Percentiles rank a stretch among this genome's conserved stretches.
These are phyloP conservation scores for Trypanosoma grayi DNA, from an alignment of 208 protist species.

Conservation along the genomic window DNA sequence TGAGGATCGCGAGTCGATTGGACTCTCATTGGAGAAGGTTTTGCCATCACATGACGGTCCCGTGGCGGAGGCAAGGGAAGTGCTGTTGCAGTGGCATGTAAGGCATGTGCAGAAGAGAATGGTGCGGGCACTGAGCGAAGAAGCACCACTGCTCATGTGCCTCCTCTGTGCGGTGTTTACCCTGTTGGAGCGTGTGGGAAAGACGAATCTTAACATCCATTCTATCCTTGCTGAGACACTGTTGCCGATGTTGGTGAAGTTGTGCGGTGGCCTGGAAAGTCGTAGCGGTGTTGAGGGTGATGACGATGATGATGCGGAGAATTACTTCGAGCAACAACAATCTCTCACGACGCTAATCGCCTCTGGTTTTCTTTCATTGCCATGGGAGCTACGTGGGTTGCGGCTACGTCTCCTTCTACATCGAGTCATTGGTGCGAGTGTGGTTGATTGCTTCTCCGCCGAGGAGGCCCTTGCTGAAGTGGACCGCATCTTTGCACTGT, in stretches of 20 bases:
- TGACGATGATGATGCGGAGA: background rate
- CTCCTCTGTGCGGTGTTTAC: slow-evolving; percentile 19
- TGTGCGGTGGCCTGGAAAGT: slow-evolving; percentile 5
- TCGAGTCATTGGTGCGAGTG: background rate
- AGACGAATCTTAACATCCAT: slow-evolving; percentile 18
- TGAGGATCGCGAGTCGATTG: slow-evolving; percentile 3
- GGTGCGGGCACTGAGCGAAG: slow-evolving; percentile 13
- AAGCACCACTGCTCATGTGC: slow-evolving; percentile 20
- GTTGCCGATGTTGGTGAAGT: slow-evolving; percentile 11
- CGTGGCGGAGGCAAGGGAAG: background rate
- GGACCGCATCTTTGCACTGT: slow-evolving; percentile 2
- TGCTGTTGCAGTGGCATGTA: slow-evolving; percentile 15
- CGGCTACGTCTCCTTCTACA: slow-evolving; percentile 14
- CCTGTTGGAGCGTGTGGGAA: slow-evolving; percentile 19
- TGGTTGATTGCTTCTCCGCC: slow-evolving; percentile 14
- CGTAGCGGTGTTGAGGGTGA: background rate
- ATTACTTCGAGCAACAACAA: slow-evolving; percentile 23
- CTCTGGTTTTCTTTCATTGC: slow-evolving; percentile 24
- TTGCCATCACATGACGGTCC: background rate
- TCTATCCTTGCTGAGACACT: slow-evolving; percentile 7
- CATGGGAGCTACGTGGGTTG: slow-evolving; percentile 18
- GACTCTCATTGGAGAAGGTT: background rate
- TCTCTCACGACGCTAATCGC: slow-evolving; percentile 9
- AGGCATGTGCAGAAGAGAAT: slow-evolving; percentile 7
- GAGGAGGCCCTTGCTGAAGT: slow-evolving; percentile 16